Evolutionary conservation across 306 rosid species (phyloP).

Genomic region (Acacia melanoxylon): DNA sequence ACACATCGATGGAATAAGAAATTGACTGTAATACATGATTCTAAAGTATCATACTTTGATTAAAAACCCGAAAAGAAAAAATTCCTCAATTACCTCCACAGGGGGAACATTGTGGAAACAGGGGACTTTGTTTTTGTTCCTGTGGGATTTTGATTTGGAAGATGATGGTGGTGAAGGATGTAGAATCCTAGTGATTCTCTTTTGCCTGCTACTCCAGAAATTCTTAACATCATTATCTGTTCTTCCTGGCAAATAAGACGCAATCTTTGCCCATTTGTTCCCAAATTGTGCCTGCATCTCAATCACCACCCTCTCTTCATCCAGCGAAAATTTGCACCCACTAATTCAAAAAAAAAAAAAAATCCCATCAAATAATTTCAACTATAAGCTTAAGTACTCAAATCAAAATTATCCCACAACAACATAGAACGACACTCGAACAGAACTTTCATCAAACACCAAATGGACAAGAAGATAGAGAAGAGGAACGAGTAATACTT

Average conservation of each 20-base stretch:
- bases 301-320: slow-evolving; percentile 87
- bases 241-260: slow-evolving; percentile 72
- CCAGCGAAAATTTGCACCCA: slow-evolving; percentile 86
- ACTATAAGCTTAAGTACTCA: background rate
- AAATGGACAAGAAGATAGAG: background rate
- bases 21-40: background rate
- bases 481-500: slow-evolving; percentile 42
- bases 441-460: slow-evolving; percentile 9
- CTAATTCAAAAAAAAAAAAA: slow-evolving; percentile 27
- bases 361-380: background rate
- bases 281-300: slow-evolving; percentile 85
- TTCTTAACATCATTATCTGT: slow-evolving; percentile 95
- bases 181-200: slow-evolving; percentile 76
- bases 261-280: slow-evolving; percentile 94
- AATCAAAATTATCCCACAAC: background rate
- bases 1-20: background rate
- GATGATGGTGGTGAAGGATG: slow-evolving; percentile 52
- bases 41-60: background rate
- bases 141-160: slow-evolving; percentile 44
- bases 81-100: slow-evolving; percentile 44
- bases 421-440: background rate
- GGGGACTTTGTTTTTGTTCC: slow-evolving; percentile 37
- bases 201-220: slow-evolving; percentile 95
- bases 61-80: background rate
- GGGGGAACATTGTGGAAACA: slow-evolving; percentile 28